These are phyloP conservation scores for Caloboletus firmus DNA, from an alignment of 1,284 basidiomycete species.

Conservation along the genomic window DNA sequence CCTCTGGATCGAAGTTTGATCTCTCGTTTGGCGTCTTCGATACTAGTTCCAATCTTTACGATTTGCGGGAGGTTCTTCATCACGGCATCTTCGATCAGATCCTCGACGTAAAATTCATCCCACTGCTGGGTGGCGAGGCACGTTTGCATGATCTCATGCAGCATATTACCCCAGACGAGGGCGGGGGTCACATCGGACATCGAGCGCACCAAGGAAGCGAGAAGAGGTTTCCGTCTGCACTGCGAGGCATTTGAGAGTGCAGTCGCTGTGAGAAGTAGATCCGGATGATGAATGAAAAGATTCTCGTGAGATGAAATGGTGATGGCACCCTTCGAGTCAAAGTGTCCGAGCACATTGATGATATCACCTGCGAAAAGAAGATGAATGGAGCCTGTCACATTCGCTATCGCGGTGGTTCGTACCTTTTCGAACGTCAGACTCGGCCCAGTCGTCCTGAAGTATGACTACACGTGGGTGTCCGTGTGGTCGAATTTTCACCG, in stretches of 20 bases:
- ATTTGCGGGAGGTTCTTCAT: constrained; percentile 56
- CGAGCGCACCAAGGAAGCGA: constrained; percentile 61
- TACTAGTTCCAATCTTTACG: constrained; percentile 56
- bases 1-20: constrained; percentile 62
- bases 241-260: constrained; percentile 79
- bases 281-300: constrained; percentile 83
- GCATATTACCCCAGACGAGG: constrained; percentile 85
- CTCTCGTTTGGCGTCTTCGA: constrained; percentile 65
- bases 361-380: constrained; percentile 56
- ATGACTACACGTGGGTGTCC: constrained; percentile 48
- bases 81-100: constrained; percentile 56
- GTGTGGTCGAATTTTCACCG: constrained; percentile 42
- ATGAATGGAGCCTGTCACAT: background rate
- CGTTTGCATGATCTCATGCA: constrained; percentile 85
- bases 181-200: constrained; percentile 60
- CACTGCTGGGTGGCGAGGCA: constrained; percentile 63
- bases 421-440: constrained; percentile 58
- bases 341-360: constrained; percentile 74
- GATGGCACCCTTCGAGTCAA: constrained; percentile 48
- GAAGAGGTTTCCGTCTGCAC: constrained; percentile 80
- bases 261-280: constrained; percentile 86
- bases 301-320: constrained; percentile 57
- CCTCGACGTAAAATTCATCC: constrained; percentile 59
- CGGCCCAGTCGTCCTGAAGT: constrained; percentile 67
- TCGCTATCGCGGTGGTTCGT: background rate